Conservation (phyloP, 192 early-diverging fungal genomes). For the Podila epigama region DNA sequence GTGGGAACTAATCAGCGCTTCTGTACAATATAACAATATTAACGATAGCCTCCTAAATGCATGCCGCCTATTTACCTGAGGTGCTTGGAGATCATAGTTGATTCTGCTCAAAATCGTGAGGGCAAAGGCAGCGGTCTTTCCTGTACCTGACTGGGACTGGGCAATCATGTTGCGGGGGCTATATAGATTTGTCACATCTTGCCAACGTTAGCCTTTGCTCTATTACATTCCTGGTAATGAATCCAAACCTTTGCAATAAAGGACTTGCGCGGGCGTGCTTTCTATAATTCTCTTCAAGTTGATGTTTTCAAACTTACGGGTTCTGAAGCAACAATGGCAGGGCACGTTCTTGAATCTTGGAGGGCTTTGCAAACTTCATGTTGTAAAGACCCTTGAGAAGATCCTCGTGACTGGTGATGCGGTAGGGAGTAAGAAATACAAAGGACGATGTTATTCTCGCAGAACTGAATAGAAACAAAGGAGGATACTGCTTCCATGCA, state of each 20-base stretch:
- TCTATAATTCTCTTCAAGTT: neutral
- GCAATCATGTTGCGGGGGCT: conserved; percentile 96
- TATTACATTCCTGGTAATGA: no score
- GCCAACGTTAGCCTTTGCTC: no score
- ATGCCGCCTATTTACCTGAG: conserved; percentile 63
- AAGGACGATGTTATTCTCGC: no score
- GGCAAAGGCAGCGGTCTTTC: conserved; percentile 97
- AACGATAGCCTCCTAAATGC: neutral
- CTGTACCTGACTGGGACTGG: conserved; percentile 98
- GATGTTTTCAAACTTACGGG: conserved; percentile 70
- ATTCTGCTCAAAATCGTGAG: conserved; percentile 92
- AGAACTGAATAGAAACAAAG: no score
- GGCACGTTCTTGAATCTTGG: conserved; percentile 96
- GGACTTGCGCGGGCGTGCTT: no score
- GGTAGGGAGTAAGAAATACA: neutral
- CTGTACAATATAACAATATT: neutral
- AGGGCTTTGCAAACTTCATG: conserved; percentile 93
- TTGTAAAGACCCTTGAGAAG: conserved; percentile 93
- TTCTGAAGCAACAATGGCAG: conserved; percentile 86
- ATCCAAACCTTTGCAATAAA: no score
- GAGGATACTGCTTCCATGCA: no score
- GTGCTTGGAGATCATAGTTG: conserved; percentile 66
- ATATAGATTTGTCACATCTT: no score
- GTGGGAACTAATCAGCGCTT: neutral
- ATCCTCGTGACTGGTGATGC: conserved; percentile 69